Base-by-base conservation (phyloP, 352 stramenopile genomes). In the Globisporangium mamillatum region DNA sequence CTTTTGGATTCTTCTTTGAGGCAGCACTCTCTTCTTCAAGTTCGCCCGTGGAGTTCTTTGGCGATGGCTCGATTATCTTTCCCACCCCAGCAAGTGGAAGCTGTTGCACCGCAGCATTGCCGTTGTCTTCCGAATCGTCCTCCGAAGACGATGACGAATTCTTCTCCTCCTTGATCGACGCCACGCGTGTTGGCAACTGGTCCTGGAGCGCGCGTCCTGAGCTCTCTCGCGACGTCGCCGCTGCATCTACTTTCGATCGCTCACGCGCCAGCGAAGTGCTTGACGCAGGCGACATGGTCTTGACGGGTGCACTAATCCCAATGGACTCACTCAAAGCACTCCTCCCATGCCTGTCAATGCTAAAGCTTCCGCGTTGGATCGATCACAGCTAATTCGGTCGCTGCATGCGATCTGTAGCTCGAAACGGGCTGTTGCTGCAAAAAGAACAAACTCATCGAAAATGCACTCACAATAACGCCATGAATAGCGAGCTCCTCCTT, bases 61-160 rank as follows among this genome's bases (percentile, higher is more conserved):
- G 27, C 27, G 59, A 12, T 36, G 41, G 22, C 25, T 56, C 18
- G 24, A 0, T 44, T 10, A 41, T 8, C 25, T 12, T 46, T 5
- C 16, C 38, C 6, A 41, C 54, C 25, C 10, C 16, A 14, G 6
- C 20, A 56, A 38, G 27, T 64, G 59, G 29, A n/a, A 44, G 25
- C 12, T 50, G 24, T 24, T 18, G 44, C n/a, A 44, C 29, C 5
- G 46, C 60, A 48, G 18, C n/a, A 34, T 20, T 22, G 29, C 12
- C 34, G n/a, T 16, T 59, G 27, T 27, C 46, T n/a, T 66, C 46
- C 10, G 38, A 48, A 2, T 32, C 32, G n/a, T 34, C 57, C 3
- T 53, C 57, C 27, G 63, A 67, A 12, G 63, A 67, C 14, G 63
- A 67, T 1, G 63, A 67, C 24, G 63, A 67, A 3, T 36, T 18